phyloP scores from a whole-genome alignment of 148 eudicot genomes.

The Camellia lanceoleosa region DNA sequence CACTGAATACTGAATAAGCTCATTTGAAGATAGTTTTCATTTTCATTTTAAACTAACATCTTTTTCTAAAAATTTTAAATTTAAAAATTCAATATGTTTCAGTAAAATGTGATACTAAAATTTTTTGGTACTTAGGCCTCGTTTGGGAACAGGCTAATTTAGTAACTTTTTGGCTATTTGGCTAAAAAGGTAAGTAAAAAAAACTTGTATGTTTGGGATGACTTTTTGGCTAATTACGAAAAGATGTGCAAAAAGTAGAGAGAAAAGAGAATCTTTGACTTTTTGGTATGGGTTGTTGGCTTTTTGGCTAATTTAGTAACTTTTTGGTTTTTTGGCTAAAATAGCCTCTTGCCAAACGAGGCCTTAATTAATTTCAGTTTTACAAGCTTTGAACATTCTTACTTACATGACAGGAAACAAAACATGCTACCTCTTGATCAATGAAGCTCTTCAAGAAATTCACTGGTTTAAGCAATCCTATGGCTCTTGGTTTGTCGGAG shows the following conservation, averaged over 20 bases:
- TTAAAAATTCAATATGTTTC: not conserved
- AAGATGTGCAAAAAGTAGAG: too few relatives aligned
- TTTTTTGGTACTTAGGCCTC: not conserved
- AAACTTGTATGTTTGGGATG: too few relatives aligned
- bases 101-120: not conserved
- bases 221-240: too few relatives aligned
- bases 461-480: slow-evolving; percentile 87
- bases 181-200: too few relatives aligned
- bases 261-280: too few relatives aligned
- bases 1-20: not conserved
- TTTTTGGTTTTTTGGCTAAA: too few relatives aligned
- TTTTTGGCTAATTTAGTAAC: too few relatives aligned
- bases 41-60: too few relatives aligned
- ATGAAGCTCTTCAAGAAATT: slow-evolving; percentile 75
- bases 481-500: slow-evolving; percentile 93
- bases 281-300: too few relatives aligned
- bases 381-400: not conserved
- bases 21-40: not conserved
- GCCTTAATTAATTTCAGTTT: not conserved
- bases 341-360: too few relatives aligned
- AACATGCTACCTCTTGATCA: slow-evolving; percentile 54
- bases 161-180: too few relatives aligned
- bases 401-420: slow-evolving; percentile 45
- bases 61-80: not conserved
- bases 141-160: too few relatives aligned